Evolutionary conservation across 441 rosid species (phyloP), one percentile per base, ranked within the genome.

Genomic region (Breynia disticha): DNA sequence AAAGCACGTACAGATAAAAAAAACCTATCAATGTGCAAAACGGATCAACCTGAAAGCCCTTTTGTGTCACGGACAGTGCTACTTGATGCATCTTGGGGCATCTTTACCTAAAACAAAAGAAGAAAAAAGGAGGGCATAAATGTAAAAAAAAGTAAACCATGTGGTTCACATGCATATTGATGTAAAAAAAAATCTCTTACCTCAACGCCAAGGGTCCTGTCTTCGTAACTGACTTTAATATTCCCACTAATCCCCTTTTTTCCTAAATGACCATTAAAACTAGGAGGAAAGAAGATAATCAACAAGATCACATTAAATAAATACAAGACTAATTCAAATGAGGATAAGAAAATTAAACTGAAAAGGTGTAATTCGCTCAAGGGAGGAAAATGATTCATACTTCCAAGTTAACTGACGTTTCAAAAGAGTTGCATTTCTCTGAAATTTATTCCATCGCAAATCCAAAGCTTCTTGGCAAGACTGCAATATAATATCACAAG

Each of bases 81-180:
- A 68, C 76, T 76, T 53, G 97, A 83, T 54, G 95, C 84, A 77
- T 93, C 97, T 72, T 93, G 99, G 54, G 99, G 99, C 96, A 89
- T 93, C 72, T 80, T 87, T 52, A 93, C 95, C 99, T 93, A 61
- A 77, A 42, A 50, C 53, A 52, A 37, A 9, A 59, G 41, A 20
- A 7, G 48, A 22, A 48, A 50, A 50, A 19, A 46, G 7, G 50
- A 46, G 3, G n/a, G 8, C 18, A 15, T 1, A 46, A 16, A 19
- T 46, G 47, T 44, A 6, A 15, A 4, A 14, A n/a, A 17, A 44
- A 44, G n/a, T 44, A 44, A 15, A 44, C 7, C 32, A 7, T 24
- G 32, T 24, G 32, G 7, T 24, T 24, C 32, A 24, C 32, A 24
- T 7, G 32, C 7, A 7, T 24, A 24, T 7, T 7, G 7, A 24